Evolutionary conservation across 257 asterid species (phyloP).

Genomic region (Solanum dulcamara): DNA sequence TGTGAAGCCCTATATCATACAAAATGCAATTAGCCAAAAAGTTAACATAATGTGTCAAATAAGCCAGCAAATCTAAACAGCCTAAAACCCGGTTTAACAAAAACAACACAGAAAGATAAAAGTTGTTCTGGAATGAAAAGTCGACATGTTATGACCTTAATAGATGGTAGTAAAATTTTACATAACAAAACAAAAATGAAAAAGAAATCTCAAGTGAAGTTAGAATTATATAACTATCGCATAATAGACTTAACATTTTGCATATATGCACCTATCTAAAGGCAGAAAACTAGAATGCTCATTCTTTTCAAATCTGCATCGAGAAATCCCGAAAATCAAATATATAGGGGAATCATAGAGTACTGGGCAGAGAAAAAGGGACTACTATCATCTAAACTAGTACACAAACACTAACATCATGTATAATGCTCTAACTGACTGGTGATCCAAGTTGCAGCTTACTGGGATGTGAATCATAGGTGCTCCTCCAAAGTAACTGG

Average conservation of each 20-base stretch:
- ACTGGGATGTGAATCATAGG: slow-evolving; percentile 93
- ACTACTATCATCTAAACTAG: background rate
- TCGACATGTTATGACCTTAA: background rate
- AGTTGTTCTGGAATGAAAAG: background rate
- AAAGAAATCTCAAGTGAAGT: background rate
- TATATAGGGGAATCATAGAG: background rate
- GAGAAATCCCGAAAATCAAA: background rate
- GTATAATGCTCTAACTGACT: background rate
- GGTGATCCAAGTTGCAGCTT: slow-evolving; percentile 17
- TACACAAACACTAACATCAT: background rate
- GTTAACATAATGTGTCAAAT: background rate
- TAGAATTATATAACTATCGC: background rate
- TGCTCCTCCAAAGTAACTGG: slow-evolving; percentile 77
- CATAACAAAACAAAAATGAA: background rate
- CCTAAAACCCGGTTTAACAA: background rate
- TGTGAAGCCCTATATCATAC: slow-evolving; percentile 71
- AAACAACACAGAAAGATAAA: background rate
- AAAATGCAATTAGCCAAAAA: background rate
- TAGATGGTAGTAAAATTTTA: background rate
- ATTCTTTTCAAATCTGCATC: background rate
- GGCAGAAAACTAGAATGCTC: background rate
- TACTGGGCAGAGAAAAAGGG: background rate
- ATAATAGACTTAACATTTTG: background rate
- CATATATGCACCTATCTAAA: background rate
- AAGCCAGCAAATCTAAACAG: background rate